Percentiles rank a stretch among this genome's conserved stretches.
These are phyloP conservation scores for Penicillium sclerotiorum DNA, from an alignment of 2,329 filamentous ascomycete species.

Conservation along the genomic window DNA sequence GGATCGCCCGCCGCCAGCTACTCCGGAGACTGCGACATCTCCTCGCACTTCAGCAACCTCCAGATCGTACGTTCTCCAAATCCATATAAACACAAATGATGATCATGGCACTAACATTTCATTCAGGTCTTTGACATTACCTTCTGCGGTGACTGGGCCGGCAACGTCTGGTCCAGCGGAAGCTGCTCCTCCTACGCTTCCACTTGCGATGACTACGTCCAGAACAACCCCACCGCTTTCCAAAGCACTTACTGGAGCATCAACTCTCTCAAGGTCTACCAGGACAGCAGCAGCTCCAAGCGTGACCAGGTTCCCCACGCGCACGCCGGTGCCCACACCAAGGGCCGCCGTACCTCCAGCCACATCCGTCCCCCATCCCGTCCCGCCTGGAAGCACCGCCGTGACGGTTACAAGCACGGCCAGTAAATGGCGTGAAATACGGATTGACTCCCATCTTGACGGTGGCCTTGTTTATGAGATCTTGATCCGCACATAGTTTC, in stretches of 20 bases:
- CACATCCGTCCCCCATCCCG: conserved; percentile 8
- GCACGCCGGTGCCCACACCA: conserved; percentile 8
- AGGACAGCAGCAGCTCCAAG: conserved; percentile 25
- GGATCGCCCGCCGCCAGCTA: conserved; percentile 70
- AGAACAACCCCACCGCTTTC: conserved; percentile 70
- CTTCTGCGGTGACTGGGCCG: conserved; percentile 89
- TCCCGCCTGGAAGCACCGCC: conserved; percentile 16
- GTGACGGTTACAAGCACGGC: conserved; percentile 12
- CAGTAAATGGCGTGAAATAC: conserved; percentile 3
- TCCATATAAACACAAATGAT: not conserved
- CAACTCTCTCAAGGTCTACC: conserved; percentile 69
- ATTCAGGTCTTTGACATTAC: conserved; percentile 66
- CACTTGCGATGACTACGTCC: conserved; percentile 74
- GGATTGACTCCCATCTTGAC: not conserved
- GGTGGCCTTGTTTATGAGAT: not conserved
- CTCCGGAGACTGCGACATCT: conserved; percentile 70
- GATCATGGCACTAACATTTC: conserved; percentile 7
- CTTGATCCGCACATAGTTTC: not conserved
- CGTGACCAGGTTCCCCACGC: conserved; percentile 5
- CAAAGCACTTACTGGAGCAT: conserved; percentile 75
- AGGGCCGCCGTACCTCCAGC: conserved; percentile 1
- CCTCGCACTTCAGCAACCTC: conserved; percentile 69
- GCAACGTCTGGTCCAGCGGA: conserved; percentile 64
- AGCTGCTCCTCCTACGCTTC: conserved; percentile 63
- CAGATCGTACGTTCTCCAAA: conserved; percentile 57